phyloP scores from a whole-genome alignment of 2,329 filamentous ascomycete genomes.

The Penicillium sp. region DNA sequence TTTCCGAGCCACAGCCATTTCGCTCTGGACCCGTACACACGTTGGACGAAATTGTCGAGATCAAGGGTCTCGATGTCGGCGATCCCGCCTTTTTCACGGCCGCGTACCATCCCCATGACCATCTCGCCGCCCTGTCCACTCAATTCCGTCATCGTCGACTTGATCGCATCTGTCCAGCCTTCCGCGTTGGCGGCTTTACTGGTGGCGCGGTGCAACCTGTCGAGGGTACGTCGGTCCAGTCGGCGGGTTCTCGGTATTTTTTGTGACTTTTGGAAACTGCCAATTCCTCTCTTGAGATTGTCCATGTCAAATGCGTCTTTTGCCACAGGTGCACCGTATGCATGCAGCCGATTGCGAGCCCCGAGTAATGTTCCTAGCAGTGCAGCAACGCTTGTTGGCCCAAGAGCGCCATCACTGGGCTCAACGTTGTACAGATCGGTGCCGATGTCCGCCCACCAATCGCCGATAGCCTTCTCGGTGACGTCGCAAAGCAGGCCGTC shows the following conservation, averaged over 20 bases:
- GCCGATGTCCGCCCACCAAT: conserved; percentile 96
- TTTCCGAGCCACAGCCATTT: conserved; percentile 97
- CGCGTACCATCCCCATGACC: conserved; percentile 87
- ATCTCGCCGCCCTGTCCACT: conserved; percentile 91
- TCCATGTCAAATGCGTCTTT: conserved; percentile 91
- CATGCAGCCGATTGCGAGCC: conserved; percentile 80
- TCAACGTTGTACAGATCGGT: conserved; percentile 88
- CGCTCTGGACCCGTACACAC: conserved; percentile 72
- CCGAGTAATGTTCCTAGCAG: conserved; percentile 84
- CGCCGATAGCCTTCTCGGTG: conserved; percentile 79
- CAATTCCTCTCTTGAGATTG: conserved; percentile 74
- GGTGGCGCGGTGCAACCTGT: conserved; percentile 73
- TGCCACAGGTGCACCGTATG: conserved; percentile 71
- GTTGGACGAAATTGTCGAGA: conserved; percentile 71
- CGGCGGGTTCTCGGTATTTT: conserved; percentile 72
- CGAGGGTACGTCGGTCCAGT: conserved; percentile 75
- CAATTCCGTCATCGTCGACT: conserved; percentile 88
- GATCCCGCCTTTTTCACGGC: conserved; percentile 80
- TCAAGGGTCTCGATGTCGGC: conserved; percentile 89
- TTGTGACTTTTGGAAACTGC: conserved; percentile 82
- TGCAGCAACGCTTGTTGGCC: conserved; percentile 84
- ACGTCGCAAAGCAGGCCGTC: conserved; percentile 90
- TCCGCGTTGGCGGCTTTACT: conserved; percentile 86
- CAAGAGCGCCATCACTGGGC: conserved; percentile 84
- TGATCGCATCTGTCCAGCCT: conserved; percentile 87